A percentile compares a stretch with the other conserved stretches of the same genome.
phyloP scores from a whole-genome alignment of 129 eudicot genomes.

The Lactuca sativa region DNA sequence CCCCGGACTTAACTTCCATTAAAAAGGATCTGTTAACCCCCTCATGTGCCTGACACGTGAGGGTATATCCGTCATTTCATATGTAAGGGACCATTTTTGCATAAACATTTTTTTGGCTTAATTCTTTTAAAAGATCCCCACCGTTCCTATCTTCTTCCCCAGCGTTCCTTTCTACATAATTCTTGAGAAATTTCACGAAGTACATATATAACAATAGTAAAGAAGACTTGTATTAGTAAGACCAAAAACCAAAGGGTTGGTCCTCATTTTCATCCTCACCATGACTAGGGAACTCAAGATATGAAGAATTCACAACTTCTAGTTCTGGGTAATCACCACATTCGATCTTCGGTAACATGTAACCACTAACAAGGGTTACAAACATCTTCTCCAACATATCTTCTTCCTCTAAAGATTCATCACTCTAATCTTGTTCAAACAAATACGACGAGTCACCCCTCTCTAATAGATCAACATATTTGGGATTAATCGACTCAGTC shows the following conservation, averaged over 20 bases:
- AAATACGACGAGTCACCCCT: too few species aligned
- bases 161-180: conserved; percentile 24
- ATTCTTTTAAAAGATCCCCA: too few species aligned
- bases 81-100: too few species aligned
- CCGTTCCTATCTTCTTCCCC: too few species aligned
- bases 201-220: background rate
- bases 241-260: conserved; percentile 65
- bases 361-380: conserved; percentile 31
- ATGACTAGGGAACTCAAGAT: conserved; percentile 49
- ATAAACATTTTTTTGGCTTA: too few species aligned
- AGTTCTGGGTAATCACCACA: conserved; percentile 34
- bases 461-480: too few species aligned
- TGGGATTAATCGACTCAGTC: conserved; percentile 48
- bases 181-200: conserved; percentile 16
- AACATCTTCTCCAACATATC: conserved; percentile 44
- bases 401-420: conserved; percentile 64
- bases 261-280: conserved; percentile 43
- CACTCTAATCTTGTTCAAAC: conserved; percentile 58
- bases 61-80: too few species aligned
- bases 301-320: conserved; percentile 44
- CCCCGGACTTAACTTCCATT: too few species aligned
- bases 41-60: too few species aligned
- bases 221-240: conserved; percentile 40
- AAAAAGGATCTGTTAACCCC: too few species aligned
- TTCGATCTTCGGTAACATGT: conserved; percentile 45